These are phyloP conservation scores for Penicillium subrubescens DNA, from an alignment of 495 filamentous ascomycete species.

Conservation along the genomic window DNA sequence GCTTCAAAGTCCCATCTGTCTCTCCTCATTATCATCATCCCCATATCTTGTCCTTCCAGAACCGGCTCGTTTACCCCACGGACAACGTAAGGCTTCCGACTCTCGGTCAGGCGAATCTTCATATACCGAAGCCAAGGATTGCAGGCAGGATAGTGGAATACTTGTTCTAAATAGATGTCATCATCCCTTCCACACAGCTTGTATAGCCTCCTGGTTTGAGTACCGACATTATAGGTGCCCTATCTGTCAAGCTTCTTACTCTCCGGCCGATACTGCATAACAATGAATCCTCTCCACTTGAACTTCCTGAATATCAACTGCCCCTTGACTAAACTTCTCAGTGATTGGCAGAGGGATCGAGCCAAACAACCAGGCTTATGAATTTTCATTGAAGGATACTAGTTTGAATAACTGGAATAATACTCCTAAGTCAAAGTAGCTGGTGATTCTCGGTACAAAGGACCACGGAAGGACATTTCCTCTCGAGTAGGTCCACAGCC, in stretches of 20 bases:
- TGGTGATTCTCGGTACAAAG: too few species aligned
- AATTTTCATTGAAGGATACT: too few species aligned
- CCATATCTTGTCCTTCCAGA: conserved; percentile 27
- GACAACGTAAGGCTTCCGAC: conserved; percentile 4
- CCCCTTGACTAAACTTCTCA: not conserved
- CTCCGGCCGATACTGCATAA: conserved; percentile 13
- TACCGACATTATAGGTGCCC: conserved; percentile 38
- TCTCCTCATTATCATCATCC: conserved; percentile 30
- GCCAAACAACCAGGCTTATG: too few species aligned
- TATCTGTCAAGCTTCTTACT: conserved; percentile 37
- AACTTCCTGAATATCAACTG: not conserved
- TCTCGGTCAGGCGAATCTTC: not conserved
- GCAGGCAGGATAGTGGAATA: conserved; percentile 14
- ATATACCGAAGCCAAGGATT: not conserved
- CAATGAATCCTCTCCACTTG: not conserved
- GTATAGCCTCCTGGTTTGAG: conserved; percentile 39
- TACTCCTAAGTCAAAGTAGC: too few species aligned
- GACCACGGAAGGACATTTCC: too few species aligned
- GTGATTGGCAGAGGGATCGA: too few species aligned
- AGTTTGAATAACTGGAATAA: too few species aligned
- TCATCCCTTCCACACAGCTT: conserved; percentile 38
- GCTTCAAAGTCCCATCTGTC: conserved; percentile 26
- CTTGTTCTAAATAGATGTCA: conserved; percentile 36
- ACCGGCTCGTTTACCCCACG: conserved; percentile 18
- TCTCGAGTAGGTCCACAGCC: too few species aligned